These are phyloP conservation scores for Ophiosphaerella herpotricha DNA, from an alignment of 2,329 filamentous ascomycete species.

Conservation along the genomic window DNA sequence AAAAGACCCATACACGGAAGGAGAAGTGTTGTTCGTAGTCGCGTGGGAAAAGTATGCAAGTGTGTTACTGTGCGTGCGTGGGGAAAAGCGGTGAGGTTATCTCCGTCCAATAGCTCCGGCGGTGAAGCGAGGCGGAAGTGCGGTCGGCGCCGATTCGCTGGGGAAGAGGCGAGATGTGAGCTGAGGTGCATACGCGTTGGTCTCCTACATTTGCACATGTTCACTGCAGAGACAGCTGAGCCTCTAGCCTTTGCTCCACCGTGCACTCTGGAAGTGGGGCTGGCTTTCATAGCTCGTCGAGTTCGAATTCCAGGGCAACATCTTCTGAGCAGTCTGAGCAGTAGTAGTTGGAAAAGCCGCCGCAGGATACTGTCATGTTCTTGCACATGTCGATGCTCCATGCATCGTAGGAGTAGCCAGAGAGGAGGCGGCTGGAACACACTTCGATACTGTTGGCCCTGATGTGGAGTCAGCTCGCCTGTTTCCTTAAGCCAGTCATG, in stretches of 20 bases:
- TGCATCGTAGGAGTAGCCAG: constrained; percentile 53
- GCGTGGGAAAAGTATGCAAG: background rate
- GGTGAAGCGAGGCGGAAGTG: background rate
- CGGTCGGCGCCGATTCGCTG: constrained; percentile 1
- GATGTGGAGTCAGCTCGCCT: constrained; percentile 6
- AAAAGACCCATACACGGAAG: background rate
- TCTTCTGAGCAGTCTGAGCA: constrained; percentile 52
- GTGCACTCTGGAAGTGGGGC: constrained; percentile 4
- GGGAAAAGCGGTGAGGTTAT: constrained; percentile 14
- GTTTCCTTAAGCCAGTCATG: background rate
- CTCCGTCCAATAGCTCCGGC: background rate
- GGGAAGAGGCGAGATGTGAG: background rate
- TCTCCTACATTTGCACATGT: background rate
- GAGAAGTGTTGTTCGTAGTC: constrained; percentile 2
- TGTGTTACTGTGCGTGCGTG: background rate
- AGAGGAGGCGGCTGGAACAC: constrained; percentile 51
- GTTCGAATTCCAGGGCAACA: constrained; percentile 48
- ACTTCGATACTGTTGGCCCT: constrained; percentile 52
- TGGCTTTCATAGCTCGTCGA: constrained; percentile 45
- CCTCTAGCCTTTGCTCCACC: background rate
- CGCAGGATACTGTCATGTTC: constrained; percentile 48
- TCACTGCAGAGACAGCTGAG: background rate
- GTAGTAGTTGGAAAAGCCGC: constrained; percentile 52
- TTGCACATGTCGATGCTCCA: constrained; percentile 56
- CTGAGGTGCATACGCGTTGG: constrained; percentile 17